Evolutionary conservation across 2,329 filamentous ascomycete genomes (phyloP), one percentile per base, ranked within the genome.

Genomic region (Colletotrichum sublineola): DNA sequence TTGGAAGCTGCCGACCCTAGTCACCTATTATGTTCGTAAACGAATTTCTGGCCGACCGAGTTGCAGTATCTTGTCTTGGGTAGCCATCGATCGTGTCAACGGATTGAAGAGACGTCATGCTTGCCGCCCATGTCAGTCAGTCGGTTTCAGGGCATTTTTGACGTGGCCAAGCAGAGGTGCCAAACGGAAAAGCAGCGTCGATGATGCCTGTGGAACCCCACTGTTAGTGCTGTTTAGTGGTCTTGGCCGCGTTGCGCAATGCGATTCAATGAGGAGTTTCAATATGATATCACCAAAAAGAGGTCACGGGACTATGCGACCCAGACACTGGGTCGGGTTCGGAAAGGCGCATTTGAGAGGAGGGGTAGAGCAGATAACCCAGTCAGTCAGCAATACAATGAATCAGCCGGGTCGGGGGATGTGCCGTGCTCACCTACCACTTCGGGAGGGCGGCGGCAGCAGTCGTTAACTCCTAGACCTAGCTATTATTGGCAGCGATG

Each of bases 361-460:
- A n/a, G n/a, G 42, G 31, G 7, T 12, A 29, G 24, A 52, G 24
- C 12, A 52, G 24, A 29, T 11, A 29, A 29, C 12, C n/a, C 12
- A 56, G 29, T 18, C 50, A 31, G 44, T 53, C 58, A 69, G 60
- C 58, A 60, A 63, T 53, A 33, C 33, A 56, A 38, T 56, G 8
- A 56, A 14, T 56, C 50, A 18, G 63, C 55, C 57, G 24, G 2
- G 31, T 46, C 44, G 15, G 15, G 67, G 9, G 33, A 61, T 46
- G 67, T 31, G 60, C 66, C 60, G 40, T 73, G 67, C 61, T 67
- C 67, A 73, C 67, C 62, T 73, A 67, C 71, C 68, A 36, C 42
- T 71, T 40, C 44, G 53, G 71, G 58, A 46, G 42, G 57, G 56
- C 31, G 29, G 20, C 20, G 44, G 44, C 44, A 48, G 44, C 44